Conservation (phyloP, 805 yeast species). For the Candida taoyuanica region DNA sequence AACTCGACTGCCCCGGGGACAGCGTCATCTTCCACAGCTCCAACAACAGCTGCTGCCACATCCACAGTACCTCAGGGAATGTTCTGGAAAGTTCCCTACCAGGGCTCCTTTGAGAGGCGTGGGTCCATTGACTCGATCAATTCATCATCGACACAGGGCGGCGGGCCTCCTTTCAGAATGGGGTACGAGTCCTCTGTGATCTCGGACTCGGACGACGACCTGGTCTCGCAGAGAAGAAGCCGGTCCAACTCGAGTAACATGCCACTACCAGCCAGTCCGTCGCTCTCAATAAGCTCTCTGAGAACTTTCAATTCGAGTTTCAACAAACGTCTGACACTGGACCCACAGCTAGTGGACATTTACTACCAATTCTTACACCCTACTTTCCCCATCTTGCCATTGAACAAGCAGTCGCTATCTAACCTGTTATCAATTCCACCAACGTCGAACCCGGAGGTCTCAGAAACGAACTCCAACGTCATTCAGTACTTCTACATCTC, state of each 20-base stretch:
- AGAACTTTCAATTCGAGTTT: slow-evolving; percentile 19
- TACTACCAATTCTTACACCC: slow-evolving; percentile 44
- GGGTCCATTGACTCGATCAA: slow-evolving; percentile 25
- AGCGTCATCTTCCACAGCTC: slow-evolving; percentile 1
- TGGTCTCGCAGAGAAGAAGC: slow-evolving; percentile 23
- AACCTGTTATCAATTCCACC: slow-evolving; percentile 20
- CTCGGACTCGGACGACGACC: slow-evolving; percentile 27
- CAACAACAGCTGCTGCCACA: slow-evolving; percentile 6
- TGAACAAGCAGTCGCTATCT: slow-evolving; percentile 26
- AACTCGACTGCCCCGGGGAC: slow-evolving; percentile 6
- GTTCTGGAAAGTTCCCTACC: slow-evolving; percentile 29
- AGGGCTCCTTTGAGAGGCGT: slow-evolving; percentile 25
- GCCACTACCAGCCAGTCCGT: slow-evolving; percentile 22
- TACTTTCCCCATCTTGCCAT: slow-evolving; percentile 34
- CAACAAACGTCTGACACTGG: slow-evolving; percentile 9
- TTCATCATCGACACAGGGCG: slow-evolving; percentile 19
- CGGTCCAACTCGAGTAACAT: slow-evolving; percentile 19
- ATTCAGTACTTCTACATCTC: slow-evolving; percentile 17
- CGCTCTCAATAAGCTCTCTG: slow-evolving; percentile 20
- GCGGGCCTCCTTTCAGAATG: slow-evolving; percentile 6
- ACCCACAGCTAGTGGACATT: slow-evolving; percentile 36
- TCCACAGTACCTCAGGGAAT: slow-evolving; percentile 22
- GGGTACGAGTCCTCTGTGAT: slow-evolving; percentile 23
- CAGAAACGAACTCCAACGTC: slow-evolving; percentile 18
- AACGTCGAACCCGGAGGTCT: slow-evolving; percentile 15